Base-by-base conservation (phyloP, 1,139 yeast species). In the Sugiyamaella novakii region DNA sequence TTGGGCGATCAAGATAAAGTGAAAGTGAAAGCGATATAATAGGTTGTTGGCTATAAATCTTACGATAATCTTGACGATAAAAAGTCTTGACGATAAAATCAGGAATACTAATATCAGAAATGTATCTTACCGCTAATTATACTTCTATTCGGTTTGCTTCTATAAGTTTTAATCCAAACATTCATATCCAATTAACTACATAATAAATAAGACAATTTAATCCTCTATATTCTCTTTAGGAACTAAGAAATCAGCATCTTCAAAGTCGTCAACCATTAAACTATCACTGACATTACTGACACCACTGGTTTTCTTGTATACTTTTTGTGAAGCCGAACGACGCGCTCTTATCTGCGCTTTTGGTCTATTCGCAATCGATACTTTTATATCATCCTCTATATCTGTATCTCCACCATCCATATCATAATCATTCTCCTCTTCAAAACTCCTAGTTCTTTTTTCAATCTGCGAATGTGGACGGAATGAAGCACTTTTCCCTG, bases 401-500 rank as follows among this genome's bases (percentile, higher is more conserved):
- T 66, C 65, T 1, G 49, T 48, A 22, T 51, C 54, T 27, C 43
- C 47, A 3, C 54, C 64, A n/a, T 54, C 54, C 3, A 50, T 59
- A 5, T 55, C 62, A 25, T 52, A 59, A 3, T 50, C 63, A n/a
- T 49, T 63, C 14, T 62, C 57, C 1, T 60, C 59, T 37, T n/a
- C n/a, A n/a, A 62, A 63, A 53, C 53, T 30, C 14, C 48, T 22
- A 27, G 18, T 22, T 19, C 41, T 36, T 33, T 34, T 34, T n/a
- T 17, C 33, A 10, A 42, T 18, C 11, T 18, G 17, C 30, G 34
- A 18, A 10, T n/a, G n/a, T n/a, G n/a, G n/a, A n/a, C n/a, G n/a
- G n/a, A n/a, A n/a, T n/a, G n/a, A n/a, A n/a, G n/a, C n/a, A n/a
- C n/a, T n/a, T n/a, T n/a, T n/a, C n/a, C n/a, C n/a, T n/a, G n/a